Evolutionary conservation across 129 eudicot species (phyloP).

Genomic region (Chrysanthemum makinoi): DNA sequence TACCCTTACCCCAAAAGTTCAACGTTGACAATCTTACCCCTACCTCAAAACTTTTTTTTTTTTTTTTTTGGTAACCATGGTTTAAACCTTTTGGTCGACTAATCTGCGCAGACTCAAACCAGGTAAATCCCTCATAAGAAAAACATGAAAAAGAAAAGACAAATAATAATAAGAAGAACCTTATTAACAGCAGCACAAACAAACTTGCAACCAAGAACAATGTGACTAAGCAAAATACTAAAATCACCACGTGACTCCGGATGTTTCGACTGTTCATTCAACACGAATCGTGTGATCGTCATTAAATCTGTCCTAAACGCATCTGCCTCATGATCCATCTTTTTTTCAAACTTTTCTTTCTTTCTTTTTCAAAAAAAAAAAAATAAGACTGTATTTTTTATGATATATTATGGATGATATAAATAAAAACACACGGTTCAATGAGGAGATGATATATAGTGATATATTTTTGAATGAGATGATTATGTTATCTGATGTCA

Average conservation of each 20-base stretch:
- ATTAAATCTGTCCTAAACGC: slow-evolving; percentile 89
- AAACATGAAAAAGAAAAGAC: not conserved
- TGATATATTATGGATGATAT: too few species aligned
- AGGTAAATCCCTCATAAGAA: too few species aligned
- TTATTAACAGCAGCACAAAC: slow-evolving; percentile 94
- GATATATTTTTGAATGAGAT: not conserved
- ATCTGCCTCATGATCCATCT: slow-evolving; percentile 91
- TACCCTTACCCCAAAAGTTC: too few species aligned
- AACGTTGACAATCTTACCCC: too few species aligned
- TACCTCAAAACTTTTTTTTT: too few species aligned
- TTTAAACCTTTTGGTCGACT: too few species aligned
- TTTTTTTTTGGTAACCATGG: too few species aligned
- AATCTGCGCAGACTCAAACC: too few species aligned
- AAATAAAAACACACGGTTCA: too few species aligned
- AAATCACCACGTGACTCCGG: slow-evolving; percentile 99
- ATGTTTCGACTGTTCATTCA: slow-evolving; percentile 82
- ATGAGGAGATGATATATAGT: too few species aligned
- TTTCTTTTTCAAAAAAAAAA: not conserved
- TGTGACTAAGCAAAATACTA: slow-evolving; percentile 79
- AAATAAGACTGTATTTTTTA: not conserved
- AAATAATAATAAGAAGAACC: too few species aligned
- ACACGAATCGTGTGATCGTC: slow-evolving; percentile 82
- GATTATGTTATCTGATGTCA: slow-evolving; percentile 42
- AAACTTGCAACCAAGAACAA: slow-evolving; percentile 98
- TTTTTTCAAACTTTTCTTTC: too few species aligned